phyloP scores from a whole-genome alignment of 306 rosid genomes.

The Casuarina cunninghamiana region DNA sequence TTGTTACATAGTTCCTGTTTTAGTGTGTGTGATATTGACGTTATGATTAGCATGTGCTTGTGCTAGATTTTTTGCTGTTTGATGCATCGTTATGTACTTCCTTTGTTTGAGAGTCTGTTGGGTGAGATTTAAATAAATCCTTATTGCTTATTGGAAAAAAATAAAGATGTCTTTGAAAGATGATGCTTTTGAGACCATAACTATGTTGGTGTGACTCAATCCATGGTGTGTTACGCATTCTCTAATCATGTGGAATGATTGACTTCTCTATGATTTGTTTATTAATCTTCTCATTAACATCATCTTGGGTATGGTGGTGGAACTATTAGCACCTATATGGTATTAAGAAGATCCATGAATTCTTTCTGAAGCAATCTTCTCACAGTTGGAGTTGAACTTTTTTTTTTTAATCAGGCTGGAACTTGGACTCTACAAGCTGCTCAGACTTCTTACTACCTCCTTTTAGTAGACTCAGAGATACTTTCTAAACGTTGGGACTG shows the following conservation, averaged over 20 bases:
- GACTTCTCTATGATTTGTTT: background rate
- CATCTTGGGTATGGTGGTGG: background rate
- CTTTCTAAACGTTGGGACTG: constrained; percentile 76
- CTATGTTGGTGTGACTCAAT: too few relatives aligned
- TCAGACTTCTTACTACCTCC: constrained; percentile 70
- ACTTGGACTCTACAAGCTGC: constrained; percentile 38
- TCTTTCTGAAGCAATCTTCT: background rate
- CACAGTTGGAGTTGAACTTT: background rate
- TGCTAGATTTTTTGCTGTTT: too few relatives aligned
- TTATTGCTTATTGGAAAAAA: background rate
- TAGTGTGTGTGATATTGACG: too few relatives aligned
- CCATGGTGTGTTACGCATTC: background rate
- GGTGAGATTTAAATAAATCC: background rate
- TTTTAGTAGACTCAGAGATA: constrained; percentile 48
- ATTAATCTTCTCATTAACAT: background rate
- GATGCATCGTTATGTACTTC: too few relatives aligned
- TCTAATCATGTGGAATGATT: background rate
- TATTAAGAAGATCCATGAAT: background rate
- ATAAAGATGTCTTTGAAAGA: background rate
- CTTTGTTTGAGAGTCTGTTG: too few relatives aligned
- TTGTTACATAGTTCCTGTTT: too few relatives aligned
- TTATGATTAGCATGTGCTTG: too few relatives aligned
- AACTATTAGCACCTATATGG: background rate
- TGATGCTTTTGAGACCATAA: background rate
- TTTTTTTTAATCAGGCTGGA: constrained; percentile 39